phyloP scores from a whole-genome alignment of 495 filamentous ascomycete species.

The Trichoderma asperelloides region DNA sequence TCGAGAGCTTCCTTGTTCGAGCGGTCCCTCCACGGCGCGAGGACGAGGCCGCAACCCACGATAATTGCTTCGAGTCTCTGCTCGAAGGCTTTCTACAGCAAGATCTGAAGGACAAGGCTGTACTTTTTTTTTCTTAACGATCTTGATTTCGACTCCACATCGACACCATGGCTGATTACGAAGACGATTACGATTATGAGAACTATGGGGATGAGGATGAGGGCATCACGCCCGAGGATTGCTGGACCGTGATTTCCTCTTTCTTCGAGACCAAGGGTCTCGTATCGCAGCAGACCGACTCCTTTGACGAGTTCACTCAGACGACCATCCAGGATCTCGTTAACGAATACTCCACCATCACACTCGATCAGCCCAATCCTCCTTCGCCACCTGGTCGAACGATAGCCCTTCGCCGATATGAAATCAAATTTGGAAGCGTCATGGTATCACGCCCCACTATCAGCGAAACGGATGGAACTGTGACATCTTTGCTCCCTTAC shows the following conservation, averaged over 20 bases:
- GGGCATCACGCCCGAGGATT: conserved; percentile 83
- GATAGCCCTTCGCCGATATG: conserved; percentile 77
- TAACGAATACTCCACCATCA: conserved; percentile 77
- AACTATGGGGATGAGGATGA: conserved; percentile 55
- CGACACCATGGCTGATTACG: conserved; percentile 21
- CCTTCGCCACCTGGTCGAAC: conserved; percentile 60
- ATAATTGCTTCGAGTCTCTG: neutral
- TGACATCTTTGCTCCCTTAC: conserved; percentile 72
- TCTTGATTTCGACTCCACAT: neutral
- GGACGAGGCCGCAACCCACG: neutral
- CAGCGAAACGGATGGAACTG: conserved; percentile 85
- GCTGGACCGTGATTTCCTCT: conserved; percentile 92
- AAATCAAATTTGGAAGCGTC: conserved; percentile 83
- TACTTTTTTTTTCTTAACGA: neutral
- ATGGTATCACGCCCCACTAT: conserved; percentile 76
- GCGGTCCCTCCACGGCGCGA: conserved; percentile 3
- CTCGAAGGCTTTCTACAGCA: neutral
- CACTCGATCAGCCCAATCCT: conserved; percentile 79
- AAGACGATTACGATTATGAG: conserved; percentile 31
- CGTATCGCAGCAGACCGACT: conserved; percentile 95
- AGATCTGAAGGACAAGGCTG: neutral
- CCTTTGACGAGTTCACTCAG: conserved; percentile 91
- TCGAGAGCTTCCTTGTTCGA: neutral
- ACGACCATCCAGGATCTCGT: conserved; percentile 90
- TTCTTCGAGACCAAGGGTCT: conserved; percentile 95